Evolutionary conservation across 345 rosid genomes (phyloP).

Genomic region (Clausena lansium): DNA sequence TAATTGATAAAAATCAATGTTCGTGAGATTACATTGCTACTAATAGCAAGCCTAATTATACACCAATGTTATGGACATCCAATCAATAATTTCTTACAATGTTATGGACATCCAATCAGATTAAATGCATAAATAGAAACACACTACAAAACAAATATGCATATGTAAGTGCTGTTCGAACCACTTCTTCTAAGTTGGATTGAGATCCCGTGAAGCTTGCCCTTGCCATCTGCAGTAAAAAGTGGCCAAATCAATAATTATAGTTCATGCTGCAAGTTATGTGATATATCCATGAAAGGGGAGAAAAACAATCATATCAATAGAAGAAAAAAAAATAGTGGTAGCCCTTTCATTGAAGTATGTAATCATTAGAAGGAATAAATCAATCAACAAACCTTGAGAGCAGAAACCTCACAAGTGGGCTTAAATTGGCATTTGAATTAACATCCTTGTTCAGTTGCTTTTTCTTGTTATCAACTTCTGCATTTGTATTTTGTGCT

Average conservation of each 20-base stretch:
- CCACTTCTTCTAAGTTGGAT: conserved; percentile 34
- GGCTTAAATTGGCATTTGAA: conserved; percentile 70
- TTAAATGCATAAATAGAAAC: conserved; percentile 38
- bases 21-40: conserved; percentile 27
- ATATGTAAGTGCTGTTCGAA: conserved; percentile 19
- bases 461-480: conserved; percentile 58
- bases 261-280: not conserved
- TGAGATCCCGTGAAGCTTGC: conserved; percentile 65
- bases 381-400: conserved; percentile 60
- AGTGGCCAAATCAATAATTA: not conserved
- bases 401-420: conserved; percentile 88
- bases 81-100: conserved; percentile 49
- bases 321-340: too few relatives aligned
- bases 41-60: conserved; percentile 26
- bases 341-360: not conserved
- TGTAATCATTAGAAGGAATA: not conserved
- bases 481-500: conserved; percentile 30
- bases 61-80: conserved; percentile 29
- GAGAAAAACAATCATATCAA: not conserved
- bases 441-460: conserved; percentile 58
- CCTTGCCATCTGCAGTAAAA: conserved; percentile 75
- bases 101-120: conserved; percentile 65
- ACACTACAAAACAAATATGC: conserved; percentile 34
- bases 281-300: not conserved
- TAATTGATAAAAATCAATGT: conserved; percentile 12